Base-by-base conservation (phyloP, 106 monocot genomes). In the Triglochin maritima region DNA sequence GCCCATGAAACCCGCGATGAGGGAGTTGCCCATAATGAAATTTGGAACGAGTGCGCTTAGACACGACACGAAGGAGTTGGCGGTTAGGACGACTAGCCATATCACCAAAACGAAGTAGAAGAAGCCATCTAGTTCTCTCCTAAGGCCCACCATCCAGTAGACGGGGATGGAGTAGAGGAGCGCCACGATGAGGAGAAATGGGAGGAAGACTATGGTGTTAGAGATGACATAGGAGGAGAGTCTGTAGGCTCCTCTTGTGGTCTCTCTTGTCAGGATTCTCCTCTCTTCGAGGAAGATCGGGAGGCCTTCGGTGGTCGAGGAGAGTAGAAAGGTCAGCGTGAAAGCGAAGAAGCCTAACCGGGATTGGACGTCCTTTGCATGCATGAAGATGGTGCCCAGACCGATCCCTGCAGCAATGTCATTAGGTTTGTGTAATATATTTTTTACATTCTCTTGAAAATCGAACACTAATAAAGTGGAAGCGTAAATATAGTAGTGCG, bases 21-120 rank as follows among this genome's bases (percentile, higher is more conserved):
- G 51, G 3, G 96, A 88, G 62, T 91, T 96, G 5, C 90, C 90
- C 76, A 88, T 79, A 48, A 96, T 91, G 81, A 86, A 96, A 76
- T 84, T 84, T 0, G 96, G 96, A 17, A 84, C 96, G 9, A 96
- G 71, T 0, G 91, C 96, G 50, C 90, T 85, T 80, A 96, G 84
- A 72, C 69, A 96, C 1, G 87, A 77, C 16, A 91, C 91, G 62
- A 96, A 86, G 4, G 96, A 83, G 64, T 91, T 96, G 15, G 91
- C 91, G 85, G 72, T 88, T 11, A 84, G 73, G 79, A 96, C 81
- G 56, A 86, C 96, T 71, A 96, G 49, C 90, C 96, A 96, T 0
- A 86, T 74, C 17, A 91, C 86, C 49, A 90, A 59, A 0, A 72
- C 71, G 67, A 96, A 96, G 76, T 86, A 91, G 49, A 88, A 67